These are phyloP conservation scores for Fragaria iinumae DNA, from an alignment of 306 rosid genomes.

Conservation along the genomic window DNA sequence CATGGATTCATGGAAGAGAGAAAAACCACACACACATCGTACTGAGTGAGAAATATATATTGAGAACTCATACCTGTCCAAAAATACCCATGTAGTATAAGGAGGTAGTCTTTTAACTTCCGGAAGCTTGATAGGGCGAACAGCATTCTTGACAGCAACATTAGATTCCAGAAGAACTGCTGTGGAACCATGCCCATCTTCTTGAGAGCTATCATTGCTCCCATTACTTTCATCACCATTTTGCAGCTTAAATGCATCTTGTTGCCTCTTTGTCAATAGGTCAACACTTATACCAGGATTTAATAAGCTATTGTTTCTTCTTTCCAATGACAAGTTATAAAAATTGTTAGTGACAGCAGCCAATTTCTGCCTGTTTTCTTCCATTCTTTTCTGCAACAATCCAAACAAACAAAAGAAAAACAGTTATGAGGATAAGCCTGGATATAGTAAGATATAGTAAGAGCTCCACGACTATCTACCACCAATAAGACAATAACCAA, in stretches of 20 bases:
- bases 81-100: conserved; percentile 96
- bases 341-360: conserved; percentile 54
- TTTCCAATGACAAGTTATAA: conserved; percentile 55
- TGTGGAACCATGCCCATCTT: conserved; percentile 68
- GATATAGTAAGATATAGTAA: conserved; percentile 12
- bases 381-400: conserved; percentile 67
- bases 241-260: conserved; percentile 84
- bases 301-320: conserved; percentile 33
- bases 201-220: conserved; percentile 60
- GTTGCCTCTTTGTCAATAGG: conserved; percentile 73
- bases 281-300: conserved; percentile 47
- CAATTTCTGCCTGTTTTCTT: conserved; percentile 74
- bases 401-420: neutral
- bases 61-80: conserved; percentile 66
- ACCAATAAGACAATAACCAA: conserved; percentile 8
- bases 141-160: conserved; percentile 87
- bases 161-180: conserved; percentile 96
- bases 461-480: conserved; percentile 10
- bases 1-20: neutral
- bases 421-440: neutral
- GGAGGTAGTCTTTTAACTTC: conserved; percentile 88
- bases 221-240: conserved; percentile 66
- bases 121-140: conserved; percentile 83
- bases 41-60: conserved; percentile 16
- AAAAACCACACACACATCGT: neutral